Conservation (phyloP, 306 rosid genomes). For the Castanopsis chinensis region DNA sequence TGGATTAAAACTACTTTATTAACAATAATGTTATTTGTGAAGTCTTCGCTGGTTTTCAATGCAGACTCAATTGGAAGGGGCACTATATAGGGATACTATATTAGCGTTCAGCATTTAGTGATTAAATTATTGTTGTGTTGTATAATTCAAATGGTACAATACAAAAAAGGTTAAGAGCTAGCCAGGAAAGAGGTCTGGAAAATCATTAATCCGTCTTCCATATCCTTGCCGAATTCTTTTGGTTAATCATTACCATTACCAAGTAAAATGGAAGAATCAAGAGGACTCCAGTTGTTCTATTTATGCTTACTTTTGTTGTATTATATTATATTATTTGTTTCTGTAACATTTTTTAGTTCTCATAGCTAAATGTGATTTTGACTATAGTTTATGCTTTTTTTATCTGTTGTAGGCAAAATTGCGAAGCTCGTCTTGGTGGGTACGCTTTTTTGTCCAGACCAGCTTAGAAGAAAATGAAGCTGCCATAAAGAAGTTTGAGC, state of each 20-base stretch:
- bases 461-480: constrained; percentile 67
- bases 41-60: neutral
- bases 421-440: constrained; percentile 91
- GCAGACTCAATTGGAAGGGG: neutral
- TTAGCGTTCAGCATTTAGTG: neutral
- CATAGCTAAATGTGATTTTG: constrained; percentile 5
- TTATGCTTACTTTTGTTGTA: neutral
- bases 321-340: neutral
- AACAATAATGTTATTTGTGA: neutral
- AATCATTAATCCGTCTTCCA: neutral
- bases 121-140: neutral
- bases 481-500: constrained; percentile 61
- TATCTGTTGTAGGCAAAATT: constrained; percentile 69
- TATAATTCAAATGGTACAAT: neutral
- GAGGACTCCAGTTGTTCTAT: neutral
- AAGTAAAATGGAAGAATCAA: neutral
- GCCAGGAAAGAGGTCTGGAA: neutral
- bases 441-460: constrained; percentile 53
- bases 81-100: neutral
- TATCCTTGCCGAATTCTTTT: neutral
- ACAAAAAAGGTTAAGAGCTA: neutral
- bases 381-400: constrained; percentile 11
- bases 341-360: neutral
- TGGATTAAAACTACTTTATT: constrained; percentile 7
- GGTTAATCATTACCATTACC: neutral